phyloP scores from a whole-genome alignment of 129 eudicot species.

The Centaurea solstitialis region DNA sequence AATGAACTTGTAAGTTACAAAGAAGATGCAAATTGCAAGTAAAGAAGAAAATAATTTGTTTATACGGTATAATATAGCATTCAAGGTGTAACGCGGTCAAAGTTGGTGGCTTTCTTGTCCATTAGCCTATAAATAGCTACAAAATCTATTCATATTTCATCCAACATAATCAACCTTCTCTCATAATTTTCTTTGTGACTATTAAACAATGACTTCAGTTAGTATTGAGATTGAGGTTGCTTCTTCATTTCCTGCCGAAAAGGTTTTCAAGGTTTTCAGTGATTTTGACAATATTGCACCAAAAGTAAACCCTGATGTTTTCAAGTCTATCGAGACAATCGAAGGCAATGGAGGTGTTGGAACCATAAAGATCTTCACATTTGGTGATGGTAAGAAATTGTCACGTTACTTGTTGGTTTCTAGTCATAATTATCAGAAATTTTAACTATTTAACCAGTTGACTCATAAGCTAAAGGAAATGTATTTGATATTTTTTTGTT shows the following conservation, averaged over 20 bases:
- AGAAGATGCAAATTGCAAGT: too few species aligned
- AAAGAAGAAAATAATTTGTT: too few species aligned
- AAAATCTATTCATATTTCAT: background rate
- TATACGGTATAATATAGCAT: background rate
- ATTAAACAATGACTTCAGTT: conserved; percentile 17
- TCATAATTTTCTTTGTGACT: background rate
- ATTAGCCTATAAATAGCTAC: conserved; percentile 4
- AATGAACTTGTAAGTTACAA: too few species aligned
- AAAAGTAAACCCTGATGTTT: conserved; percentile 35
- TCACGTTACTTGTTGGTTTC: conserved; percentile 10
- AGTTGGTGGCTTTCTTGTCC: conserved; percentile 14
- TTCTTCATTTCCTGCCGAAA: conserved; percentile 35
- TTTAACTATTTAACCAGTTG: background rate
- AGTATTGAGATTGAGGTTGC: conserved; percentile 21
- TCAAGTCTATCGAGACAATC: conserved; percentile 42
- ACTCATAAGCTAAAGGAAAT: background rate
- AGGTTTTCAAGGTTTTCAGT: conserved; percentile 37
- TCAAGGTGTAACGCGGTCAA: background rate
- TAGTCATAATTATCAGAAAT: background rate
- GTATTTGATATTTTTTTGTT: background rate
- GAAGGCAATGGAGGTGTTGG: conserved; percentile 59
- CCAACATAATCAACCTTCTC: background rate
- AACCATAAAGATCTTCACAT: conserved; percentile 34
- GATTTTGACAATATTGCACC: conserved; percentile 44
- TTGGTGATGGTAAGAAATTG: conserved; percentile 40